Base-by-base conservation (phyloP, 2,329 filamentous ascomycete species). In the Didymosphaeria variabile region DNA sequence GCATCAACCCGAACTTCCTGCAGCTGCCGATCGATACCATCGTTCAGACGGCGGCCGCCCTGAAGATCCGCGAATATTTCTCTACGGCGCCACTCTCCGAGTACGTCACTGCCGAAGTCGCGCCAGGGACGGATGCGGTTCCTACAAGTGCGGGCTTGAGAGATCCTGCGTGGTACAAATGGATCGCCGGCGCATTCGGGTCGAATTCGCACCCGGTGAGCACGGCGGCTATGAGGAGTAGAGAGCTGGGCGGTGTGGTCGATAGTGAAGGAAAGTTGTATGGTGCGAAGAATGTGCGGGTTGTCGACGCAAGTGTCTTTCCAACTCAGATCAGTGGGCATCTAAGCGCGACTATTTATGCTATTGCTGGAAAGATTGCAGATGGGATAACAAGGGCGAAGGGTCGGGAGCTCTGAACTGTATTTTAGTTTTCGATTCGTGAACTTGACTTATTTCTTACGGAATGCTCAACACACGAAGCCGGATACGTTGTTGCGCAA, bases 1-100 rank as follows among this genome's bases (percentile, higher is more conserved):
- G 44, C 17, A 79, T 83, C 64, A 70, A 83, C 58, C 80, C 80
- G 2, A 78, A 78, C 53, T 82, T 79, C 65, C 78, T 82, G 64
- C 74, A 77, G 54, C 71, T 81, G 10, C 74, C 77, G 2, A 76
- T 78, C 34, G 80, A 83, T 56, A 60, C 69, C 1, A 60, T 65
- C 6, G 65, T 79, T 8, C 78, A 80, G 61, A 68, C 76, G 2
- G 74, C 71, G 2, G 68, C 69, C 3, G 75, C 77, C 23, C 67
- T 75, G 53, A 75, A 70, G 23, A 64, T 74, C 4, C 74, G 77
- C 7, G 61, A 75, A 29, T 67, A 77, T 13, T 72, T 73, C 49
- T 56, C 63, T 2, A 75, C 72, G 0, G 26, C 67, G 1, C 75
- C 75, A 9, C 66, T 77, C 0, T 64, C 69, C 5, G 42, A 60